Conservation (phyloP, 2,329 filamentous ascomycete genomes). For the Colletotrichum horii region DNA sequence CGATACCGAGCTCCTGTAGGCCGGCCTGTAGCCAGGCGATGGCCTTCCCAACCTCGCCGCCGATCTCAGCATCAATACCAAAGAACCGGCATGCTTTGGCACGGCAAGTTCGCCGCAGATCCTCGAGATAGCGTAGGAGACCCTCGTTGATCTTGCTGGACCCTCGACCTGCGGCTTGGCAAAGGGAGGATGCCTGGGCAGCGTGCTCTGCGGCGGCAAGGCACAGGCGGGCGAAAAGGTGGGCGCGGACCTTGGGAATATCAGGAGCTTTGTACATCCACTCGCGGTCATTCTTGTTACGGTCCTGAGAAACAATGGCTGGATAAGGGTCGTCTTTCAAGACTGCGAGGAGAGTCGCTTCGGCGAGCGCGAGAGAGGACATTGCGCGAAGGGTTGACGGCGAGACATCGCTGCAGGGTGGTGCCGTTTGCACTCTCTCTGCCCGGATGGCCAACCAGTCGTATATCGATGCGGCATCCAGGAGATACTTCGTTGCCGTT, state of each 20-base stretch:
- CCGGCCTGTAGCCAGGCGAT: constrained; percentile 88
- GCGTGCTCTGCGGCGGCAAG: constrained; percentile 90
- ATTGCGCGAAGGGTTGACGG: constrained; percentile 60
- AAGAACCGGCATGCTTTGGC: constrained; percentile 91
- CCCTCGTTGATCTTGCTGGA: constrained; percentile 63
- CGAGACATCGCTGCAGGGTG: constrained; percentile 59
- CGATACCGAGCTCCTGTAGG: constrained; percentile 74
- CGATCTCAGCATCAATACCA: constrained; percentile 85
- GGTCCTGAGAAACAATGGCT: constrained; percentile 77
- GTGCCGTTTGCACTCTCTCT: constrained; percentile 42
- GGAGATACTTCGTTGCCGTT: constrained; percentile 76
- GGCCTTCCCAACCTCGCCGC: constrained; percentile 80
- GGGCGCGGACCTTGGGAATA: constrained; percentile 86
- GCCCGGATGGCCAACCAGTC: constrained; percentile 69
- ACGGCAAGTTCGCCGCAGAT: constrained; percentile 75
- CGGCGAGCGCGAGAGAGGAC: constrained; percentile 75
- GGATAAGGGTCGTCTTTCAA: constrained; percentile 95
- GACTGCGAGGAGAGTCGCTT: constrained; percentile 88
- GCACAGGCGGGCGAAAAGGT: constrained; percentile 87
- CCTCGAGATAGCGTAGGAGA: constrained; percentile 75
- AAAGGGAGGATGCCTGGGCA: constrained; percentile 67
- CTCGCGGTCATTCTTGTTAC: constrained; percentile 84
- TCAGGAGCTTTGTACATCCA: constrained; percentile 96
- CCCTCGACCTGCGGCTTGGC: constrained; percentile 38
- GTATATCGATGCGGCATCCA: constrained; percentile 81